Conservation (phyloP, 768 basidiomycete genomes). For the Calocybe gangraenosa region DNA sequence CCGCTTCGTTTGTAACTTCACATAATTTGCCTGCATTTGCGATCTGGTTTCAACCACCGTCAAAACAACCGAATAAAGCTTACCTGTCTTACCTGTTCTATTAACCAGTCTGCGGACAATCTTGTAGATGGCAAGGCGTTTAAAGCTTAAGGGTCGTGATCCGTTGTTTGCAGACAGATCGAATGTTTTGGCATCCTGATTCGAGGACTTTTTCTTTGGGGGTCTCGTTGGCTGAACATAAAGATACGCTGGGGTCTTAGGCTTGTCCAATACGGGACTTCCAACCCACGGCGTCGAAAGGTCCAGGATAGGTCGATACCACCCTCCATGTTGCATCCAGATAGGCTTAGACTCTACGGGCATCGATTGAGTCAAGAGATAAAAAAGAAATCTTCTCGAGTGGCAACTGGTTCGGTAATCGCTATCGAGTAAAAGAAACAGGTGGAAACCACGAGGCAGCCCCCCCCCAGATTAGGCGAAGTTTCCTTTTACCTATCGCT, state of each 20-base stretch:
- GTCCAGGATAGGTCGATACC: slow-evolving; percentile 23
- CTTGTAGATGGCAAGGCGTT: neutral
- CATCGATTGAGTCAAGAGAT: neutral
- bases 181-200: no score
- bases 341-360: neutral
- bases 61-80: no score
- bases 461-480: neutral
- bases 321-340: slow-evolving; percentile 24
- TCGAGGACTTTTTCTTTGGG: neutral
- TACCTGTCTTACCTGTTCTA: slow-evolving; percentile 7
- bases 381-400: neutral
- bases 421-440: neutral
- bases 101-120: slow-evolving; percentile 5
- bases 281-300: slow-evolving; percentile 23
- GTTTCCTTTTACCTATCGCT: neutral
- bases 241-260: slow-evolving; percentile 18
- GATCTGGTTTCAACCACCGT: neutral
- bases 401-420: neutral
- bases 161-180: no score
- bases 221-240: neutral
- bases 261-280: slow-evolving; percentile 18
- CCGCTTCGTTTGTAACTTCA: neutral
- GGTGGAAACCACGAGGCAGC: neutral
- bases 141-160: neutral
- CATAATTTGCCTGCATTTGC: neutral